These are phyloP conservation scores for Marasmius fiardii DNA, from an alignment of 1,284 basidiomycete genomes.

Conservation along the genomic window DNA sequence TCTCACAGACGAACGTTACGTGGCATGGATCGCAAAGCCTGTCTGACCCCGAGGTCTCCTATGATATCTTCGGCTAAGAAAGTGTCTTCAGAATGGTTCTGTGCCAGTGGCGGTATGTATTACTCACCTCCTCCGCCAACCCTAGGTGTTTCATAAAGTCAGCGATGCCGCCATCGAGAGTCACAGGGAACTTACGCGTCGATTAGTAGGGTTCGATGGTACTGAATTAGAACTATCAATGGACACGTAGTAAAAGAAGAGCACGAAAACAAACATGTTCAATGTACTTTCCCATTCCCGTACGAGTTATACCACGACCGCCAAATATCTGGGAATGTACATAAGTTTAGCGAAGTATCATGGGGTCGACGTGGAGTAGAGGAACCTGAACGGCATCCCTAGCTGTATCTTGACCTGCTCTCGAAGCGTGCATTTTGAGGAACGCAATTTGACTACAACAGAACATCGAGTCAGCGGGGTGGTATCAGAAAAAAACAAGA, in stretches of 20 bases:
- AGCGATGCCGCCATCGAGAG: not conserved
- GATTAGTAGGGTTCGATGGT: conserved; percentile 58
- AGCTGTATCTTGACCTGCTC: conserved; percentile 56
- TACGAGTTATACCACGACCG: conserved; percentile 62
- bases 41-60: conserved; percentile 62
- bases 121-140: conserved; percentile 39
- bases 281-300: conserved; percentile 65
- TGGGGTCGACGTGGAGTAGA: not conserved
- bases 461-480: conserved; percentile 5
- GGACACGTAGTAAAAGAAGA: conserved; percentile 11
- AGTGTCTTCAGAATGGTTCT: conserved; percentile 13
- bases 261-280: conserved; percentile 49
- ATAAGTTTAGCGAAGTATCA: conserved; percentile 1
- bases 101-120: not conserved
- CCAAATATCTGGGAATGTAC: conserved; percentile 57
- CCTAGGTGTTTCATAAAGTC: conserved; percentile 18
- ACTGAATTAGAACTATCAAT: conserved; percentile 23
- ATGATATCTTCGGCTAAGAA: conserved; percentile 52
- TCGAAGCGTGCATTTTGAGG: conserved; percentile 62
- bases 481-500: not conserved
- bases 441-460: conserved; percentile 58
- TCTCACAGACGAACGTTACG: conserved; percentile 43
- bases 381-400: conserved; percentile 55
- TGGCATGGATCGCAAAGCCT: conserved; percentile 61
- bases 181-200: conserved; percentile 37